Conservation (phyloP, 345 rosid species). For the Citrus hindsii region DNA sequence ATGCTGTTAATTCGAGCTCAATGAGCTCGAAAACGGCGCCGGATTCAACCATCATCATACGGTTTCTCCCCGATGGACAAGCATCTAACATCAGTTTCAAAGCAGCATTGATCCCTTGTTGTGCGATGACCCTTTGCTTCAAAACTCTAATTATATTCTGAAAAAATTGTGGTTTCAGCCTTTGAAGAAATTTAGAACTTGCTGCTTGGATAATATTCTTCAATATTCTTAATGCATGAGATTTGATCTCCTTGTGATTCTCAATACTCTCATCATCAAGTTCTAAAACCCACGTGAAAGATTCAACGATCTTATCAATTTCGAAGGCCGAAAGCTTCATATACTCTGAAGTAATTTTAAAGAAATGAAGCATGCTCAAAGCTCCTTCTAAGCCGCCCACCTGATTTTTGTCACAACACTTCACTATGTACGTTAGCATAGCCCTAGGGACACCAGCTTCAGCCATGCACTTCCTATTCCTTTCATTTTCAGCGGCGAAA, state of each 20-base stretch:
- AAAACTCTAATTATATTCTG: conserved; percentile 38
- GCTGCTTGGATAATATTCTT: conserved; percentile 34
- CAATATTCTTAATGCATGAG: conserved; percentile 38
- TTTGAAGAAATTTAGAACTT: conserved; percentile 34
- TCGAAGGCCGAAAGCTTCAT: conserved; percentile 25
- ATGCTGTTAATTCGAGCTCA: conserved; percentile 52
- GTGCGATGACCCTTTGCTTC: conserved; percentile 28
- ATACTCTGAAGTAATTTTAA: conserved; percentile 31
- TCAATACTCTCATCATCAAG: conserved; percentile 9
- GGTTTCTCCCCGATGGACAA: conserved; percentile 54
- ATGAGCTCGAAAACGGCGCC: conserved; percentile 60
- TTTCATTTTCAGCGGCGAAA: conserved; percentile 44
- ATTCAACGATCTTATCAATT: conserved; percentile 33
- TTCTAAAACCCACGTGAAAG: conserved; percentile 50
- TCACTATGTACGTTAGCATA: conserved; percentile 31
- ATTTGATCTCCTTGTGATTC: conserved; percentile 27
- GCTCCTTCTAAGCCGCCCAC: conserved; percentile 46
- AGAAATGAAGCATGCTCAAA: conserved; percentile 35
- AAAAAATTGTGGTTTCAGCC: conserved; percentile 46
- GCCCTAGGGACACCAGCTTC: conserved; percentile 47
- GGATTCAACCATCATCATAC: conserved; percentile 44
- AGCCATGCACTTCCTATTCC: conserved; percentile 46
- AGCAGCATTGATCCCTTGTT: conserved; percentile 46
- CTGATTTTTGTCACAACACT: conserved; percentile 21
- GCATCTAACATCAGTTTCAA: conserved; percentile 43